Percentiles rank a stretch among this genome's conserved stretches.
Evolutionary conservation across 139 green algal genomes (phyloP).

Genomic region (Yamagishiella unicocca): DNA sequence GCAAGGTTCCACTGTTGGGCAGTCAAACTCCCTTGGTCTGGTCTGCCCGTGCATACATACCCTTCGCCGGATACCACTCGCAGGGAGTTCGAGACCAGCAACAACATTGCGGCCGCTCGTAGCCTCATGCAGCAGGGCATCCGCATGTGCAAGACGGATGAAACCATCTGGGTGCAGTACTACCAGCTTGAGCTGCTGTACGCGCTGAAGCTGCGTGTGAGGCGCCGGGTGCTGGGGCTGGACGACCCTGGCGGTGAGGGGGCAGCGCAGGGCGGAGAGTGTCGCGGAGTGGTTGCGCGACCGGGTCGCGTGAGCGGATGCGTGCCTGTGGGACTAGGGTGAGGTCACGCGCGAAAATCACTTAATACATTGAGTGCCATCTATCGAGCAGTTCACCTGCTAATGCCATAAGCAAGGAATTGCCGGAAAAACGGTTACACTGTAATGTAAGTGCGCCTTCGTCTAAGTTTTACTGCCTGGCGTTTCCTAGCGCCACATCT

Average conservation of each 20-base stretch:
- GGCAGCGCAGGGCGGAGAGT: not conserved
- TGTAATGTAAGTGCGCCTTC: too few relatives aligned
- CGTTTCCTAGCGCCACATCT: too few relatives aligned
- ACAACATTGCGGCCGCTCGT: constrained; percentile 84
- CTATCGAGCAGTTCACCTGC: too few relatives aligned
- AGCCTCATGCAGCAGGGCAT: constrained; percentile 95
- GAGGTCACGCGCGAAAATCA: too few relatives aligned
- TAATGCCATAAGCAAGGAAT: too few relatives aligned
- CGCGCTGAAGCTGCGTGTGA: constrained; percentile 80
- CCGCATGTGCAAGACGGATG: constrained; percentile 76
- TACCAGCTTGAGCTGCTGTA: constrained; percentile 72
- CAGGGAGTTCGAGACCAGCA: constrained; percentile 89
- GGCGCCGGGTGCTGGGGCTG: constrained; percentile 84
- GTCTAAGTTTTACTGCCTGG: too few relatives aligned
- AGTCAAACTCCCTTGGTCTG: too few relatives aligned
- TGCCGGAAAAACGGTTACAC: too few relatives aligned
- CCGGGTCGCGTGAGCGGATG: not conserved
- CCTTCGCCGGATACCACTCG: not conserved
- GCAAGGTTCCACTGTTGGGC: too few relatives aligned
- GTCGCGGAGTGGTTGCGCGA: not conserved
- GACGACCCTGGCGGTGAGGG: constrained; percentile 27
- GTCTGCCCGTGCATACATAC: too few relatives aligned
- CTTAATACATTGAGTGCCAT: too few relatives aligned
- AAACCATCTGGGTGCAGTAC: constrained; percentile 92
- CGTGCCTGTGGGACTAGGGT: too few relatives aligned